phyloP scores from a whole-genome alignment of 2,329 filamentous ascomycete species.

The Aspergillus pseudoglaucus region DNA sequence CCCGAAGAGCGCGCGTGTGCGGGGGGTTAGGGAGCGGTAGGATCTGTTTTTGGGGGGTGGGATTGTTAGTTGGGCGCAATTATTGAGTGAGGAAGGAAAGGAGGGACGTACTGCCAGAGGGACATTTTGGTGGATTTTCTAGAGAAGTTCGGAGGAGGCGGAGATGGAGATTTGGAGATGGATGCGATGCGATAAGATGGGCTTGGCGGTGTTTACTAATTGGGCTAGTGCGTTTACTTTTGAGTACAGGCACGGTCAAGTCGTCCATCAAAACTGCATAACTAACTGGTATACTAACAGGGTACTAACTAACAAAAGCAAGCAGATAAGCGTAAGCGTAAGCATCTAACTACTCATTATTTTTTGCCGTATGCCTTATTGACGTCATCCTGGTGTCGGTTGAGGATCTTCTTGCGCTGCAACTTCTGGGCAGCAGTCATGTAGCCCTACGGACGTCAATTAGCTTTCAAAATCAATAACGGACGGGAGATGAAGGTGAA shows the following conservation, averaged over 20 bases:
- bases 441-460: slow-evolving; percentile 46
- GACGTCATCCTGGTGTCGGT: slow-evolving; percentile 57
- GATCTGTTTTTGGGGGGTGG: slow-evolving; percentile 45
- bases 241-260: too few species aligned
- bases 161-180: too few species aligned
- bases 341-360: slow-evolving; percentile 12
- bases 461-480: neutral
- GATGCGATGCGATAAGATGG: too few species aligned
- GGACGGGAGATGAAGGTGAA: neutral
- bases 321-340: slow-evolving; percentile 5
- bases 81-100: neutral
- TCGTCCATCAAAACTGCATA: too few species aligned
- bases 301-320: slow-evolving; percentile 1
- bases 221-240: too few species aligned
- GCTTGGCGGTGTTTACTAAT: too few species aligned
- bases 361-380: slow-evolving; percentile 52
- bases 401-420: slow-evolving; percentile 61
- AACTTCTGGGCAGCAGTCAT: slow-evolving; percentile 67
- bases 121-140: slow-evolving; percentile 22
- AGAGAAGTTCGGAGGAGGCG: neutral
- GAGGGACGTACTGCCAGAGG: slow-evolving; percentile 32
- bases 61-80: neutral
- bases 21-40: slow-evolving; percentile 65
- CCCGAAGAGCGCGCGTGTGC: slow-evolving; percentile 66
- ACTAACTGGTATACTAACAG: too few species aligned